Percentiles rank a stretch among this genome's conserved stretches.
phyloP scores from a whole-genome alignment of 1,139 yeast species.

The Casaregolazyma lundiana region DNA sequence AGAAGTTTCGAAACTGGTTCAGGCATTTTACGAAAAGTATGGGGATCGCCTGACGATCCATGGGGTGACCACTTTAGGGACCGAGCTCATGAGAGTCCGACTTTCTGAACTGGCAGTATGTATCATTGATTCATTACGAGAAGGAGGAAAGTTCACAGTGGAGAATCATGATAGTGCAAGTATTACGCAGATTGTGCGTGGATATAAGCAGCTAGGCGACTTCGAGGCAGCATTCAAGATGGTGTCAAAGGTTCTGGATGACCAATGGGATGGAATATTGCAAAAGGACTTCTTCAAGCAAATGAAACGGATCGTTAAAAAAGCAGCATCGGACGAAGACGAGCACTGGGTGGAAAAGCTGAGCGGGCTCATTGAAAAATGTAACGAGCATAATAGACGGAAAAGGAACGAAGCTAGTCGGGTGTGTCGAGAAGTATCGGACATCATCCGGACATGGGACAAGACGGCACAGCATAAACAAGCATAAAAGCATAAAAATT shows the following conservation, averaged over 20 bases:
- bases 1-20: constrained; percentile 7
- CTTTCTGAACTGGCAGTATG: constrained; percentile 17
- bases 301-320: constrained; percentile 13
- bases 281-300: constrained; percentile 17
- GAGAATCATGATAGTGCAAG: constrained; percentile 21
- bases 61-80: constrained; percentile 19
- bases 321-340: constrained; percentile 8
- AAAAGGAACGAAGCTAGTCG: constrained; percentile 12
- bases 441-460: constrained; percentile 12
- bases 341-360: constrained; percentile 12
- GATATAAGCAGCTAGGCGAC: constrained; percentile 14
- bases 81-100: constrained; percentile 17
- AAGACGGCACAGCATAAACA: not conserved
- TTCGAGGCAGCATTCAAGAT: constrained; percentile 12
- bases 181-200: constrained; percentile 18
- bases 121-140: constrained; percentile 20
- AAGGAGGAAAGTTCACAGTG: constrained; percentile 15
- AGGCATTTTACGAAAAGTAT: constrained; percentile 9
- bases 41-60: constrained; percentile 7
- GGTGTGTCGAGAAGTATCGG: constrained; percentile 13
- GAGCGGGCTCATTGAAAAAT: constrained; percentile 9
- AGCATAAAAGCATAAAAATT: not conserved
- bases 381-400: constrained; percentile 15
- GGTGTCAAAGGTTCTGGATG: constrained; percentile 16
- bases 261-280: constrained; percentile 16